Evolutionary conservation across 176 grass and related monocot species (phyloP).

Genomic region (Bolboschoenus planiculmis): DNA sequence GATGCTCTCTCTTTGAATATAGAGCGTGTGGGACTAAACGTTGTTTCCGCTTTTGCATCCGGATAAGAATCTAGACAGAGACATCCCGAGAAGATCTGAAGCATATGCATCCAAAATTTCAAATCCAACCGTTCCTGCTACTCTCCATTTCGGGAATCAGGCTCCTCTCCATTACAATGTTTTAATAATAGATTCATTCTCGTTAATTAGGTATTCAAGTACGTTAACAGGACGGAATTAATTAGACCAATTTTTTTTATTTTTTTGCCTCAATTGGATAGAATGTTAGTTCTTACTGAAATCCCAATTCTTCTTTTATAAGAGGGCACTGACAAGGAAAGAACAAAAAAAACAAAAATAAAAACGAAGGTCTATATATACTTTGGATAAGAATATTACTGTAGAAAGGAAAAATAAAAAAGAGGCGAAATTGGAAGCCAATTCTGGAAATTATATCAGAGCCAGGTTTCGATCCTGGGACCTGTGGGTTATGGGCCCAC

Average conservation of each 20-base stretch:
- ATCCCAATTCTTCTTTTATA: not conserved
- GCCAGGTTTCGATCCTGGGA: slow-evolving; percentile 82
- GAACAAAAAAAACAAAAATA: too few relatives aligned
- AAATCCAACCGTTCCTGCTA: not conserved
- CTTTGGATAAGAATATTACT: too few relatives aligned
- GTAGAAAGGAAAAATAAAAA: not conserved
- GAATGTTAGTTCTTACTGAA: too few relatives aligned
- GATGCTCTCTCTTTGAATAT: not conserved
- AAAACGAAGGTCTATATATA: too few relatives aligned
- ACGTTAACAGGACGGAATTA: too few relatives aligned
- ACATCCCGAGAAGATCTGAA: not conserved
- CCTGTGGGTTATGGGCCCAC: slow-evolving; percentile 42
- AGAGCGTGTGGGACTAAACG: not conserved
- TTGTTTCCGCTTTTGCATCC: not conserved
- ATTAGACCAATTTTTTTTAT: too few relatives aligned
- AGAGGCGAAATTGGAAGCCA: not conserved
- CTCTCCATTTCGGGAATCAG: not conserved
- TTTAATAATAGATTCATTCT: too few relatives aligned
- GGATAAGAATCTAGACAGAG: not conserved
- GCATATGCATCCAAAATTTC: not conserved
- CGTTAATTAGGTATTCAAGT: too few relatives aligned
- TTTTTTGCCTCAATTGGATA: too few relatives aligned
- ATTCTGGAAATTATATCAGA: slow-evolving; percentile 33
- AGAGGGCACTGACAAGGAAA: too few relatives aligned
- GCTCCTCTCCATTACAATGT: not conserved